Evolutionary conservation across 306 rosid species (phyloP), one percentile per base, ranked within the genome.

Genomic region (Vigna angularis): DNA sequence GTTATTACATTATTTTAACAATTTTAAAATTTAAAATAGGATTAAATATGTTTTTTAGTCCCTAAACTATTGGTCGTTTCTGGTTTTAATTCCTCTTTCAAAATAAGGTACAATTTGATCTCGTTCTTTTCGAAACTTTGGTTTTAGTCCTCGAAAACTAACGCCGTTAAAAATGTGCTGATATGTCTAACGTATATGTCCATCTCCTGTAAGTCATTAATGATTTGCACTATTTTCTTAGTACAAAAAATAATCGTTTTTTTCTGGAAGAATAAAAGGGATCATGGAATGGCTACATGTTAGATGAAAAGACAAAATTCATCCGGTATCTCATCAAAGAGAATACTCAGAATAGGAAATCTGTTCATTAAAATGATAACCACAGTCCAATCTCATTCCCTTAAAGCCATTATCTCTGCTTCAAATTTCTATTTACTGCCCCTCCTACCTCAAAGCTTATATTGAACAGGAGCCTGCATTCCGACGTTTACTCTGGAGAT

Each of bases 171-270:
- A n/a, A n/a, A n/a, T n/a, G n/a, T n/a, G n/a, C n/a, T n/a, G n/a
- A n/a, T n/a, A n/a, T n/a, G n/a, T n/a, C n/a, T n/a, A n/a, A n/a
- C n/a, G n/a, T n/a, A n/a, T n/a, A n/a, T n/a, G n/a, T n/a, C n/a
- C n/a, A n/a, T n/a, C n/a, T n/a, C n/a, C n/a, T 63, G 72, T 55
- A 70, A 79, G 82, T 80, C 83, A 77, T 77, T 82, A 84, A 73
- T 66, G 74, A 85, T 89, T 82, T 89, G 89, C 90, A 87, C 17
- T 36, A 52, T 83, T 76, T 50, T 58, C 42, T 52, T 48, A 28
- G 48, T 80, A 85, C 89, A 86, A 80, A 75, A 89, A 66, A 67
- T 62, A 32, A 57, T 73, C 63, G 69, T 76, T 73, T 85, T 79
- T 78, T 74, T 57, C 74, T 32, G 52, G 51, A 55, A 50, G 76